A percentile compares a stretch with the other conserved stretches of the same genome.
phyloP scores from a whole-genome alignment of 129 eudicot genomes.

The Chrysanthemum seticuspe region DNA sequence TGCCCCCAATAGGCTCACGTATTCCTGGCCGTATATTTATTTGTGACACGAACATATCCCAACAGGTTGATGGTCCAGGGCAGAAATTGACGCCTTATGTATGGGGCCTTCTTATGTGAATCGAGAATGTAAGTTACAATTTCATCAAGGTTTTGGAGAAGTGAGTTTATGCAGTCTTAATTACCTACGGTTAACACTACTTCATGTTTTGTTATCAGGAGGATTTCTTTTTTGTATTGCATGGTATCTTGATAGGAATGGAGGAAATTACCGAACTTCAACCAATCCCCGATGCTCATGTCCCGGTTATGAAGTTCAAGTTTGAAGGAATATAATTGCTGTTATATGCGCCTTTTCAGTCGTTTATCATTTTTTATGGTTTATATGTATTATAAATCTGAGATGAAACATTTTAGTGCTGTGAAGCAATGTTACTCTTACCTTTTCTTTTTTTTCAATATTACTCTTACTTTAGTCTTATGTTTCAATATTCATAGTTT shows the following conservation, averaged over 20 bases:
- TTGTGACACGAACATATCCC: no score
- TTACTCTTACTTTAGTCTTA: no score
- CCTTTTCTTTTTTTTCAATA: no score
- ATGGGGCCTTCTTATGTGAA: constrained; percentile 77
- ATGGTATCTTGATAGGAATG: constrained; percentile 53
- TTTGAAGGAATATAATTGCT: constrained; percentile 72
- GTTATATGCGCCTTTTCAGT: constrained; percentile 52
- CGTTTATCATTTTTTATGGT: no score
- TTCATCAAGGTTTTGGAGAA: not conserved
- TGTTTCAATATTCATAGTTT: no score
- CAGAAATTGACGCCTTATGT: not conserved
- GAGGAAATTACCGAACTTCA: constrained; percentile 83
- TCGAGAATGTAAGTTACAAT: constrained; percentile 57
- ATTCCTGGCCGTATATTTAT: no score
- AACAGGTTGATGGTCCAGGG: no score
- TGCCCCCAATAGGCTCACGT: no score
- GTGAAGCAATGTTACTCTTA: no score
- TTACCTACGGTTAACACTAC: not conserved
- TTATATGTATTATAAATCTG: no score
- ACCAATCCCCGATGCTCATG: constrained; percentile 91
- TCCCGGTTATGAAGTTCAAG: constrained; percentile 85
- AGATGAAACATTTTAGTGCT: no score
- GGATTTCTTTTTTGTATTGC: constrained; percentile 73
- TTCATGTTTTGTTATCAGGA: constrained; percentile 37
- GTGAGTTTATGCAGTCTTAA: not conserved